These are phyloP conservation scores for Fragaria ananassa DNA, from an alignment of 306 rosid species.

Conservation along the genomic window DNA sequence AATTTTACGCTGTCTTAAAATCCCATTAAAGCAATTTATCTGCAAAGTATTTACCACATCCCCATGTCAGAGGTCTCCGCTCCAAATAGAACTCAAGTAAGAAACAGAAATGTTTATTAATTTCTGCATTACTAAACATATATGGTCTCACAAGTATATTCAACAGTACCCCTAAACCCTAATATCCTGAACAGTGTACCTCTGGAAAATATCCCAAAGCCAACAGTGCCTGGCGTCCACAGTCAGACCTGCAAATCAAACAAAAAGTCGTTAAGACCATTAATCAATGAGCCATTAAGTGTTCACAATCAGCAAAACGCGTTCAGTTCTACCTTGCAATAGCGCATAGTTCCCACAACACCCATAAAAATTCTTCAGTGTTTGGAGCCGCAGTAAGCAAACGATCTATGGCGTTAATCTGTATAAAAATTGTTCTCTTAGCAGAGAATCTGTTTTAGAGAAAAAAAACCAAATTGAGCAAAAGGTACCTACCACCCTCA, in stretches of 20 bases:
- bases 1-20: background rate
- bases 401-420: constrained; percentile 87
- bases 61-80: background rate
- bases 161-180: constrained; percentile 42
- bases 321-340: constrained; percentile 64
- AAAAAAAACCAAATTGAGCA: background rate
- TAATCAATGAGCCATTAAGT: background rate
- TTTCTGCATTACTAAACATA: background rate
- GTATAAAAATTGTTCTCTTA: constrained; percentile 24
- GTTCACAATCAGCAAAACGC: constrained; percentile 13
- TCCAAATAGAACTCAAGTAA: background rate
- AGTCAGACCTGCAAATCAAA: constrained; percentile 72
- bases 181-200: constrained; percentile 40
- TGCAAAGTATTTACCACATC: background rate
- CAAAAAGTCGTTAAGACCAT: constrained; percentile 24
- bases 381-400: constrained; percentile 66
- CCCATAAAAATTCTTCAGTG: constrained; percentile 92
- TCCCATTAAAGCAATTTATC: constrained; percentile 1
- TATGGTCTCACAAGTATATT: constrained; percentile 16
- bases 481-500: constrained; percentile 77
- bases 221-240: constrained; percentile 90
- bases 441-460: constrained; percentile 14
- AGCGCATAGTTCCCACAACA: constrained; percentile 85
- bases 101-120: background rate
- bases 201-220: constrained; percentile 81